Percentiles rank a stretch among this genome's conserved stretches.
Evolutionary conservation across 2,329 filamentous ascomycete species (phyloP).

Genomic region (Cladophialophora yegresii): DNA sequence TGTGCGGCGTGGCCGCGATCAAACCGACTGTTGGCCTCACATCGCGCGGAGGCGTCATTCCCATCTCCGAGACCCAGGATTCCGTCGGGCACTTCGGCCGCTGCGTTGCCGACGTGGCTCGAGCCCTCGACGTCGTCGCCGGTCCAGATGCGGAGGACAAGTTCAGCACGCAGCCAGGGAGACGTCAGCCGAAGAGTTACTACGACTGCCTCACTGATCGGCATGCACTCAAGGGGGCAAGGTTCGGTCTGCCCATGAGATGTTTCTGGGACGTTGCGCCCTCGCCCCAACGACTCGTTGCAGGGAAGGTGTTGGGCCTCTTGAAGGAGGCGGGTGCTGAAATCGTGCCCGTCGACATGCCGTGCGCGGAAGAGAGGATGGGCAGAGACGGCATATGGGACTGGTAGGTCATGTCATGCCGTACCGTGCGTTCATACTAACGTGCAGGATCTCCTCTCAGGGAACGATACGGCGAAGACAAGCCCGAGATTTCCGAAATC

Average conservation of each 20-base stretch:
- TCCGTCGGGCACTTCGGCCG: constrained; percentile 37
- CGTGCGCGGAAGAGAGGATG: constrained; percentile 39
- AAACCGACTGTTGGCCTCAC: constrained; percentile 43
- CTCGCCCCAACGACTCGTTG: constrained; percentile 43
- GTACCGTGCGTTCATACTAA: background rate
- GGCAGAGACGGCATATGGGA: constrained; percentile 38
- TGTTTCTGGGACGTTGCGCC: constrained; percentile 51
- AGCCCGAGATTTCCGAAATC: constrained; percentile 31
- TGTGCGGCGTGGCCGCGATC: constrained; percentile 42
- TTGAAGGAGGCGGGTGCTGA: constrained; percentile 45
- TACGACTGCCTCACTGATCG: constrained; percentile 24
- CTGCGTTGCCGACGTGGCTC: constrained; percentile 35
- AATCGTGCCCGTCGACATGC: constrained; percentile 38
- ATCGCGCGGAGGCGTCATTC: constrained; percentile 39
- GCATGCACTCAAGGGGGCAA: constrained; percentile 30
- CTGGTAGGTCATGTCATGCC: constrained; percentile 33
- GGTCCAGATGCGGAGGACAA: constrained; percentile 29
- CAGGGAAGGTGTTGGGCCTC: constrained; percentile 42
- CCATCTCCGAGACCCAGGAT: constrained; percentile 38
- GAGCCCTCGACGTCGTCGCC: constrained; percentile 29
- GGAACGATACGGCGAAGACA: constrained; percentile 30
- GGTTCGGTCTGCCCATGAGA: constrained; percentile 42
- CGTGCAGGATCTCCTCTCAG: background rate
- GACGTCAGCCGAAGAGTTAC: constrained; percentile 30
- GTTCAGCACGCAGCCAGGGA: constrained; percentile 23